These are phyloP conservation scores for Vitis cinerea DNA, from an alignment of 164 flowering plant species.

Conservation along the genomic window DNA sequence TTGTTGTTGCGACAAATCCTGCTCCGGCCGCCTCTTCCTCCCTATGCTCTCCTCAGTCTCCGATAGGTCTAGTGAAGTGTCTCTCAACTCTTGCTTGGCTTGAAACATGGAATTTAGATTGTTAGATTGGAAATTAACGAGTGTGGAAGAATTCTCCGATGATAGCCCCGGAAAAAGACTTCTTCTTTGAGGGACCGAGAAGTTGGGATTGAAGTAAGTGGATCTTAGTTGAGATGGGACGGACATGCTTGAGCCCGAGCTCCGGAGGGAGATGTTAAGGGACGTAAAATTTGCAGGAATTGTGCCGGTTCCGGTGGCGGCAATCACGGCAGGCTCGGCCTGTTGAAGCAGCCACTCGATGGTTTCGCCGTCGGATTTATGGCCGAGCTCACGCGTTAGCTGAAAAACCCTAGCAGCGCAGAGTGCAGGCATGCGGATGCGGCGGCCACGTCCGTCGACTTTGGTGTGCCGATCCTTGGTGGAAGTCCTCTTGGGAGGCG, in stretches of 20 bases:
- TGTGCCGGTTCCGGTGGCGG: slow-evolving; percentile 76
- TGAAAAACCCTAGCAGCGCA: slow-evolving; percentile 75
- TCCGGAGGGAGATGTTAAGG: slow-evolving; percentile 55
- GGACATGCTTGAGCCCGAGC: slow-evolving; percentile 63
- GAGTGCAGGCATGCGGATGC: slow-evolving; percentile 73
- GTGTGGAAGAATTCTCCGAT: slow-evolving; percentile 27
- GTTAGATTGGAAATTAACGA: slow-evolving; percentile 39
- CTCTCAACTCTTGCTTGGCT: slow-evolving; percentile 50
- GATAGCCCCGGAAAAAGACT: slow-evolving; percentile 40
- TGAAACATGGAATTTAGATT: slow-evolving; percentile 26
- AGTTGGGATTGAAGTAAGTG: slow-evolving; percentile 41
- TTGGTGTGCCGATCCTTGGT: slow-evolving; percentile 77
- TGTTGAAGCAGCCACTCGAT: slow-evolving; percentile 74
- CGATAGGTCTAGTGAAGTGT: slow-evolving; percentile 41
- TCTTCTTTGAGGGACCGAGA: slow-evolving; percentile 32
- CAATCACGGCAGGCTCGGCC: slow-evolving; percentile 73
- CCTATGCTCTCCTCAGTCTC: slow-evolving; percentile 28
- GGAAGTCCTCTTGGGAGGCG: slow-evolving; percentile 55
- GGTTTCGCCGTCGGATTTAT: slow-evolving; percentile 73
- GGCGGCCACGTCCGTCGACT: slow-evolving; percentile 66
- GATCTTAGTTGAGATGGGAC: slow-evolving; percentile 64
- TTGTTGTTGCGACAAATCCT: slow-evolving; percentile 35
- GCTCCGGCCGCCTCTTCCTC: slow-evolving; percentile 42
- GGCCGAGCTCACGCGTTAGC: slow-evolving; percentile 68
- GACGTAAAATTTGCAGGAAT: slow-evolving; percentile 76